Evolutionary conservation across 2,329 filamentous ascomycete genomes (phyloP), one percentile per base, ranked within the genome.

Genomic region (Scorias spongiosa): DNA sequence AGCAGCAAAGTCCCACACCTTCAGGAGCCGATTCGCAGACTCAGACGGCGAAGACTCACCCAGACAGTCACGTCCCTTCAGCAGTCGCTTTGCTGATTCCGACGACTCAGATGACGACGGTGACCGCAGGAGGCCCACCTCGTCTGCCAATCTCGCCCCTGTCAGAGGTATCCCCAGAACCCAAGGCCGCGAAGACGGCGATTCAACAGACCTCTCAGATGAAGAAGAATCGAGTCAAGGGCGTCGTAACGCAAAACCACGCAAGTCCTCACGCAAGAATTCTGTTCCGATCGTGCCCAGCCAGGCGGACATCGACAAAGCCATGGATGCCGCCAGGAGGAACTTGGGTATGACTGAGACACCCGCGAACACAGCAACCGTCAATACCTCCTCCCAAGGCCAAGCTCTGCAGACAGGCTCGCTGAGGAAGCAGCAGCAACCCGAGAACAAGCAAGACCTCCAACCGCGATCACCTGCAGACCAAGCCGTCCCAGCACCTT

Each of bases 1-100:
- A 10, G 38, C 40, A 38, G 43, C 20, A 10, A 48, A 37, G 36
- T 36, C 40, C 7, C 51, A 52, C 2, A 49, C 48, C 11, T 62
- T 64, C 54, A 65, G 62, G 47, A 69, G 59, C 78, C 79, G 2
- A 76, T 82, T 86, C 17, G 76, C 68, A 1, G 80, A 85, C 53
- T 85, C 81, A 1, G 85, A 81, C 54, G 66, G 67, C 37, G 63
- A 63, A 20, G 67, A 68, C 8, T 58, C 56, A 10, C 47, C 54
- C 10, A 52, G 59, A 14, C 52, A 49, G 5, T 20, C 43, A 15
- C 42, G 47, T 5, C 48, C 54, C 34, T 71, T 70, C 54, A 58
- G 62, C 42, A 70, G 66, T 47, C 63, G 69, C 5, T 71, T 70
- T 46, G 66, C 60, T 1, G 68, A 71, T 46, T 71, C 68, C 2